These are phyloP conservation scores for Sisymbrium irio DNA, from an alignment of 345 rosid genomes.

Conservation along the genomic window DNA sequence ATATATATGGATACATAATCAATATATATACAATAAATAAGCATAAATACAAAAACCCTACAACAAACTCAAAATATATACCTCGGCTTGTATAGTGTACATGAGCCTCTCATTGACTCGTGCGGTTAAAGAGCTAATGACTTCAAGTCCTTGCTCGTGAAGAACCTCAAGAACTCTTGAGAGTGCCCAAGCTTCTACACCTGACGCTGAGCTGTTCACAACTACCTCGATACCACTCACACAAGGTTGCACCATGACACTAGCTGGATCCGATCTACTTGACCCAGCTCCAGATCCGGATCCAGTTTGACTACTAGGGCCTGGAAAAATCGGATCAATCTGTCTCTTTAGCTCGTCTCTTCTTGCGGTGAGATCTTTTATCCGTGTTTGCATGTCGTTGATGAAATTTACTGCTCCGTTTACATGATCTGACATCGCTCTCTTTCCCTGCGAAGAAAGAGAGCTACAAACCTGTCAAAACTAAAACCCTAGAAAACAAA, in stretches of 20 bases:
- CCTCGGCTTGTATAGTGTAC: conserved; percentile 46
- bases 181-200: conserved; percentile 25
- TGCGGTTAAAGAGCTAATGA: conserved; percentile 36
- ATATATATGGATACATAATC: too few relatives aligned
- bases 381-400: conserved; percentile 30
- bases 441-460: conserved; percentile 42
- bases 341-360: conserved; percentile 39
- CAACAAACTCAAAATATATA: not conserved
- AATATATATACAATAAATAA: not conserved
- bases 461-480: not conserved
- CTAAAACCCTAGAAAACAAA: conserved; percentile 21
- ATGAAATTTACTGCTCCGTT: conserved; percentile 42
- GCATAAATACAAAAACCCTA: not conserved
- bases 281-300: conserved; percentile 24
- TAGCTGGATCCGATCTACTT: not conserved
- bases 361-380: conserved; percentile 16
- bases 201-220: conserved; percentile 26
- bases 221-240: conserved; percentile 39
- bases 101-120: conserved; percentile 34
- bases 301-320: conserved; percentile 13
- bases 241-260: conserved; percentile 31
- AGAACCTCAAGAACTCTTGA: conserved; percentile 39
- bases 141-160: conserved; percentile 35
- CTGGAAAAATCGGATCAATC: not conserved
- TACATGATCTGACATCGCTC: conserved; percentile 44